Conservation (phyloP, 352 stramenopile species). For the Phytopythium kandeliae region DNA sequence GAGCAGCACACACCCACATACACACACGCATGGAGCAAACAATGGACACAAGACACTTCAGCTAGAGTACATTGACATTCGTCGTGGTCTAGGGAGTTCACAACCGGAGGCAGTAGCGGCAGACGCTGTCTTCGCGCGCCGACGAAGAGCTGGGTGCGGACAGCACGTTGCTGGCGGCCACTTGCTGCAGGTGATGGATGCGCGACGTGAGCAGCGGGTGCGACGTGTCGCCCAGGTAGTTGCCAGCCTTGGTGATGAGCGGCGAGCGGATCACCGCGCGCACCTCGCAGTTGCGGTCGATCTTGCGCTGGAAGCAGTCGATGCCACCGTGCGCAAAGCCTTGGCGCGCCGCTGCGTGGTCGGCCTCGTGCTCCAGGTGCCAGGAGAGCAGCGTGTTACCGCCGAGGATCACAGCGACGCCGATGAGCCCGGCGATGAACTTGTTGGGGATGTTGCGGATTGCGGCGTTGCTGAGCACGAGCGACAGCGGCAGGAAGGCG, state of each 20-base stretch:
- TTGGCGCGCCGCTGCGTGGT: conserved; percentile 62
- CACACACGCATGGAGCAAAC: too few relatives aligned
- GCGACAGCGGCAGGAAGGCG: conserved; percentile 49
- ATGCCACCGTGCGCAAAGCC: conserved; percentile 69
- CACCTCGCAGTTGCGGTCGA: conserved; percentile 70
- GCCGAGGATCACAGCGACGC: conserved; percentile 35
- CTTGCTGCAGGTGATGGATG: conserved; percentile 54
- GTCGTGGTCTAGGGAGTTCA: not conserved
- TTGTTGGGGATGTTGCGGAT: conserved; percentile 79
- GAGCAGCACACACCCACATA: too few relatives aligned
- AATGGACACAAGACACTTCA: too few relatives aligned
- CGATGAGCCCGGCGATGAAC: conserved; percentile 40
- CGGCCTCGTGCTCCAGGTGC: conserved; percentile 75
- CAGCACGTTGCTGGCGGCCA: conserved; percentile 18
- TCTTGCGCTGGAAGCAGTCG: conserved; percentile 67
- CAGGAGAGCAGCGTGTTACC: conserved; percentile 70
- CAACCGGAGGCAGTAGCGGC: conserved; percentile 6
- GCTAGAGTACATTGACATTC: not conserved
- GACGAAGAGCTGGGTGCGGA: not conserved
- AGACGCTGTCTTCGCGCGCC: conserved; percentile 1
- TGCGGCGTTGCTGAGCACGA: conserved; percentile 42
- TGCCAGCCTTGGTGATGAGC: conserved; percentile 75
- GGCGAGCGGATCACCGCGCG: conserved; percentile 44
- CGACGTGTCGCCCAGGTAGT: conserved; percentile 77
- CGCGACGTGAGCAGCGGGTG: conserved; percentile 73